Base-by-base conservation (phyloP, 108 stramenopile genomes). In the Aurantiochytrium sp. region DNA sequence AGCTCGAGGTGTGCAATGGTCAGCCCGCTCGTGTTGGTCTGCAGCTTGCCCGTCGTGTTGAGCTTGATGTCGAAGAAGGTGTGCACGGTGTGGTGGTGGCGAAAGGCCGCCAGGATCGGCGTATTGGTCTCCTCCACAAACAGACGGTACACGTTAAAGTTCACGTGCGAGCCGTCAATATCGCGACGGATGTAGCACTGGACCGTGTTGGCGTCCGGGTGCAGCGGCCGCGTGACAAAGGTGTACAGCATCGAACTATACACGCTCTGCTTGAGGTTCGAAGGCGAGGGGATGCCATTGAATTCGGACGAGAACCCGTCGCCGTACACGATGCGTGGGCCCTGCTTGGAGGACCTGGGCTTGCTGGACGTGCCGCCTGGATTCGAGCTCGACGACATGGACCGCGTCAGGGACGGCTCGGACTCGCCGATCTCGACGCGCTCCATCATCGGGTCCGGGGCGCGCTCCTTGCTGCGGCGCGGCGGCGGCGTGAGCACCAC, bases 201-300 rank as follows among this genome's bases (percentile, higher is more conserved):
- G 10, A 81, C 69, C 0, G 69, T 81, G 30, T 30, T 30, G n/a
- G 69, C 69, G n/a, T 81, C 69, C 45, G 69, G 69, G 69, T 81
- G 69, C 69, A 81, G 45, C 1, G 69, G 69, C 12, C 69, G 69
- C 19, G 69, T 81, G 5, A 81, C 69, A 30, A 81, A 81, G 37
- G 69, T 81, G 69, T 81, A 81, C 69, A 81, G 69, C 69, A 81
- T 81, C 42, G 69, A 81, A 39, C 42, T 45, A 22, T 81, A 81
- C 4, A 81, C 69, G 2, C n/a, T 81, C 12, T 41, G 69, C 69
- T 81, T 81, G 45, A 81, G 69, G 45, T 81, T 81, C 24, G 17
- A 10, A n/a, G 69, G 69, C 22, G 69, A 81, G n/a, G 69, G 69
- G 17, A 48, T 81, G 0, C 69, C 69, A 30, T 22, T 48, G 30